These are phyloP conservation scores for Sherardia arvensis DNA, from an alignment of 257 asterid genomes.

Conservation along the genomic window DNA sequence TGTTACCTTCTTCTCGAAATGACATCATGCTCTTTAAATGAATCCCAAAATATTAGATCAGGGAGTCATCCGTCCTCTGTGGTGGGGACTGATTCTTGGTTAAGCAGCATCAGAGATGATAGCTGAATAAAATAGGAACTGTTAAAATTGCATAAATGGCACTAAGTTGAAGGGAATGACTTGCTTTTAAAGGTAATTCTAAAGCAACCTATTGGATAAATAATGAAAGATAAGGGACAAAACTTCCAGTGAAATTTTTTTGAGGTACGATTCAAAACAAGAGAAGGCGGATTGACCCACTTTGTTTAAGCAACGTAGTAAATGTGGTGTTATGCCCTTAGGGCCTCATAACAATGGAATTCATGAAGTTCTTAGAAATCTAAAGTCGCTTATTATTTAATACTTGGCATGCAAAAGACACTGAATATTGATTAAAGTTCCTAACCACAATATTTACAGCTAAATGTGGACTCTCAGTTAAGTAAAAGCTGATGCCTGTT, in stretches of 20 bases:
- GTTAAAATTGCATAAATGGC: background rate
- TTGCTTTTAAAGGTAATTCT: background rate
- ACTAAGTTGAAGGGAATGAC: background rate
- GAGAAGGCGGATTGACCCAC: background rate
- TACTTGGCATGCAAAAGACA: background rate
- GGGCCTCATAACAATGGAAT: background rate
- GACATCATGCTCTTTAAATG: background rate
- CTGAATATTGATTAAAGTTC: background rate
- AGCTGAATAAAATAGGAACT: constrained; percentile 31
- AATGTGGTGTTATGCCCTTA: background rate
- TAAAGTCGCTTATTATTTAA: background rate
- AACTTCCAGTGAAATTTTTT: background rate
- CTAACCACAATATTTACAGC: too few relatives aligned
- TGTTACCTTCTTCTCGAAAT: background rate
- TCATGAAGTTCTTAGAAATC: background rate
- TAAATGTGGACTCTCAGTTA: background rate
- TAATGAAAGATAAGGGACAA: background rate
- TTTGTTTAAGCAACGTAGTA: background rate
- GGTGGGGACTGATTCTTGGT: constrained; percentile 28
- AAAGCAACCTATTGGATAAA: background rate
- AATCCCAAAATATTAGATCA: background rate
- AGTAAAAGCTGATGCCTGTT: background rate
- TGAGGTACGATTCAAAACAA: background rate
- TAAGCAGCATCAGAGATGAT: constrained; percentile 56
- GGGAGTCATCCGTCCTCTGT: constrained; percentile 22